phyloP scores from a whole-genome alignment of 768 basidiomycete genomes.

The Terana coerulea region DNA sequence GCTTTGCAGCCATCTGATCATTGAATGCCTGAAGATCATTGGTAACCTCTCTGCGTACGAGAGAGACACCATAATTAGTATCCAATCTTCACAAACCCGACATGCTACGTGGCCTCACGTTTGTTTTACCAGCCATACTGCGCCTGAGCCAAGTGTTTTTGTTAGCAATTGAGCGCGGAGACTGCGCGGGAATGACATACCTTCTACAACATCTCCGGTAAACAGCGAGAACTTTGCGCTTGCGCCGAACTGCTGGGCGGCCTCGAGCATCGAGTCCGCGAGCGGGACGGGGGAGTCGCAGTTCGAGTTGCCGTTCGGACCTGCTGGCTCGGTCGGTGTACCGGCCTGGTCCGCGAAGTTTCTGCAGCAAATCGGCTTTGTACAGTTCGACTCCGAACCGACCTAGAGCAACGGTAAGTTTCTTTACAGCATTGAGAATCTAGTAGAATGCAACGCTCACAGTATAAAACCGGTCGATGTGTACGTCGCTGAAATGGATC shows the following conservation, averaged over 20 bases:
- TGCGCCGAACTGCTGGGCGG: conserved; percentile 22
- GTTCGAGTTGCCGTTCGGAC: conserved; percentile 41
- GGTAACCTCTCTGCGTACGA: conserved; percentile 36
- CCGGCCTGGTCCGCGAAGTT: conserved; percentile 37
- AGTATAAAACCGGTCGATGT: conserved; percentile 54
- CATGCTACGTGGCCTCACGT: conserved; percentile 30
- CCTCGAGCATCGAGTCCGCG: conserved; percentile 46
- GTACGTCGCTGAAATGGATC: conserved; percentile 60
- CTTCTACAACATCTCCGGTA: conserved; percentile 64
- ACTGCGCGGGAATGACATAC: conserved; percentile 27
- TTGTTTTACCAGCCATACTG: conserved; percentile 46
- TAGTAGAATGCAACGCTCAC: conserved; percentile 29
- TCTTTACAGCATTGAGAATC: no score
- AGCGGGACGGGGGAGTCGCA: conserved; percentile 53
- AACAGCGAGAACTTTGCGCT: conserved; percentile 49
- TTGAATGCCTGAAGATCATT: conserved; percentile 44
- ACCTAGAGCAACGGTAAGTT: no score
- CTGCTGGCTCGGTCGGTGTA: conserved; percentile 41
- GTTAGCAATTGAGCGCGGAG: background rate
- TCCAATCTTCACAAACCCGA: background rate
- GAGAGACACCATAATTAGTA: background rate
- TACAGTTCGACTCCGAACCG: conserved; percentile 53
- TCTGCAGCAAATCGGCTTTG: conserved; percentile 62
- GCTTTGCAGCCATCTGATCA: conserved; percentile 37
- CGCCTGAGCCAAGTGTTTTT: conserved; percentile 34